Conservation (phyloP, 495 filamentous ascomycete genomes). For the Lasiosphaeria ovina region DNA sequence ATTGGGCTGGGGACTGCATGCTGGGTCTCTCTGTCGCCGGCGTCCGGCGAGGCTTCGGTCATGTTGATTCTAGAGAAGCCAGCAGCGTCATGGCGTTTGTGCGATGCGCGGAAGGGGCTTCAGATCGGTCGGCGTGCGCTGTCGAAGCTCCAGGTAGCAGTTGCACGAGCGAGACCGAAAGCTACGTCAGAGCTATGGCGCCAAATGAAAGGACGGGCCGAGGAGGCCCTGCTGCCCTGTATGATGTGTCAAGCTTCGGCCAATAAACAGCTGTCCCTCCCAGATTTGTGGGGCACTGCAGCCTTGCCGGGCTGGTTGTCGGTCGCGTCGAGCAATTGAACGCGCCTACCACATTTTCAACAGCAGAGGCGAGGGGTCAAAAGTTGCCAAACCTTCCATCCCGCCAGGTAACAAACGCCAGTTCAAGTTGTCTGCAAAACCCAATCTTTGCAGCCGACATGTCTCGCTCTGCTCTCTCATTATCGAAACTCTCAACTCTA, state of each 20-base stretch:
- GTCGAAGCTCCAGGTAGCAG: constrained; percentile 11
- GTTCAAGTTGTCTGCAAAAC: no score
- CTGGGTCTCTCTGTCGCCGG: constrained; percentile 32
- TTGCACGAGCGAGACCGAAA: constrained; percentile 12
- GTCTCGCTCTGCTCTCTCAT: constrained; percentile 4
- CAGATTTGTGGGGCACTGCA: constrained; percentile 14
- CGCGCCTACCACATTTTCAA: constrained; percentile 11
- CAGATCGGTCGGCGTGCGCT: background rate
- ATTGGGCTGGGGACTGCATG: constrained; percentile 9
- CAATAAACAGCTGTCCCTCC: constrained; percentile 25
- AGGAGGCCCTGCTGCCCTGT: constrained; percentile 14
- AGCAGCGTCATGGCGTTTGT: constrained; percentile 29
- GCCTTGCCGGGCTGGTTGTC: constrained; percentile 6
- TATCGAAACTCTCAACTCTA: no score
- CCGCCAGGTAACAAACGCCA: background rate
- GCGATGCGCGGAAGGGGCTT: background rate
- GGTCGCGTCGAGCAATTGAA: constrained; percentile 3
- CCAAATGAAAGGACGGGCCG: background rate
- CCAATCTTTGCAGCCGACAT: constrained; percentile 4
- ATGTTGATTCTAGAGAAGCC: constrained; percentile 32
- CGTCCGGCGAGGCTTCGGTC: constrained; percentile 44
- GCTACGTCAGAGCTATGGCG: constrained; percentile 26
- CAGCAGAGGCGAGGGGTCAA: background rate
- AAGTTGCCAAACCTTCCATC: background rate
- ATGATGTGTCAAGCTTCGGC: constrained; percentile 14